Percentiles rank a stretch among this genome's conserved stretches.
phyloP scores from a whole-genome alignment of 176 grass and related monocot genomes.

The Avena insularis region DNA sequence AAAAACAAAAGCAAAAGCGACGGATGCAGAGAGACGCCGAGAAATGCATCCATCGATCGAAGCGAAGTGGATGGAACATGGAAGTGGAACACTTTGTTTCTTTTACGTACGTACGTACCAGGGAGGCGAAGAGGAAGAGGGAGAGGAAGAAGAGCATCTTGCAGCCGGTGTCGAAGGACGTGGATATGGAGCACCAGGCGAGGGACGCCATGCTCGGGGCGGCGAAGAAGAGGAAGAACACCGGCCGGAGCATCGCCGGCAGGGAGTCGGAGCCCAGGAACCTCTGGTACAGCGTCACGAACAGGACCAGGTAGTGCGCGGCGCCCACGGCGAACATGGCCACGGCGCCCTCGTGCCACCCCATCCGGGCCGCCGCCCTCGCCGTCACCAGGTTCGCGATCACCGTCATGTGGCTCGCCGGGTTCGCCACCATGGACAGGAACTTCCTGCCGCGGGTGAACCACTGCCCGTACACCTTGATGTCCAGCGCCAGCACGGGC shows the following conservation, averaged over 20 bases:
- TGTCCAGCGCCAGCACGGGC: conserved; percentile 76
- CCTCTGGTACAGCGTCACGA: conserved; percentile 86
- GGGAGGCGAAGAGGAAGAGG: conserved; percentile 83
- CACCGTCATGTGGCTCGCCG: conserved; percentile 88
- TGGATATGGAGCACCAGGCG: conserved; percentile 65
- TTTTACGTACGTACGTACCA: conserved; percentile 41
- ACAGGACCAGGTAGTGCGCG: conserved; percentile 90
- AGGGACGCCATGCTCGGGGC: conserved; percentile 86
- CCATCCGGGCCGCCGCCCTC: conserved; percentile 70
- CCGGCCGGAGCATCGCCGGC: conserved; percentile 75
- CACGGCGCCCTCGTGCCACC: conserved; percentile 74
- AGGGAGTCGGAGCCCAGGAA: conserved; percentile 78
- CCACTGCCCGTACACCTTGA: conserved; percentile 96
- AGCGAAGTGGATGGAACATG: conserved; percentile 23
- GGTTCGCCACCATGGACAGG: conserved; percentile 91
- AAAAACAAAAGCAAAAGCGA: conserved; percentile 30
- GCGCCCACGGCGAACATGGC: conserved; percentile 85
- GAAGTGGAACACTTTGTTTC: background rate
- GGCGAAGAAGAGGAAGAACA: conserved; percentile 97
- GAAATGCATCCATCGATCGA: background rate
- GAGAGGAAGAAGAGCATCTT: conserved; percentile 97
- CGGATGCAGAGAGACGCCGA: background rate
- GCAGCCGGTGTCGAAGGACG: conserved; percentile 75
- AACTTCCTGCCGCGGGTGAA: conserved; percentile 84
- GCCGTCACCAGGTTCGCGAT: conserved; percentile 87